Base-by-base conservation (phyloP, 208 protist genomes). In the Trypanosoma melophagium region DNA sequence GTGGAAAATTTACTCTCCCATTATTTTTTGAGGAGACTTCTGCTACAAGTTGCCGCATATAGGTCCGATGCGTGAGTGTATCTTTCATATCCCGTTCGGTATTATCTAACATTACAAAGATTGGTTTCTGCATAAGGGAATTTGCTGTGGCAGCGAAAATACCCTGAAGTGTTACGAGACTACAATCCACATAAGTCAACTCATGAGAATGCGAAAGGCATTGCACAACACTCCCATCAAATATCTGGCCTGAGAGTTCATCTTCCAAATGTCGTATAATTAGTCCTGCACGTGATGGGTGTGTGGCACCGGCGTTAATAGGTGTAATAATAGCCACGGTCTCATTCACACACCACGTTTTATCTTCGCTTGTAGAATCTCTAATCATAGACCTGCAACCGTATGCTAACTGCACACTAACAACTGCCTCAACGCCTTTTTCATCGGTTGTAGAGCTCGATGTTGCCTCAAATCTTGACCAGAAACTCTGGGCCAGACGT, bases 201-300 rank as follows among this genome's bases (percentile, higher is more conserved):
- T 3, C 13, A 47, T 31, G 17, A 38, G 35, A 41, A 28, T 51
- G 65, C 14, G 77, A 77, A 44, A 79, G 45, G 55, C 82, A 89
- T 54, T 80, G 67, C 17, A 92, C 67, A 42, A 87, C 73, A 67
- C 80, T 87, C 14, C 82, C 82, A 64, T 92, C 86, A 62, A 92
- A 92, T 16, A 89, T 63, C 41, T 76, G 77, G 5, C 86, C 86
- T 31, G 76, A 87, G 41, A 92, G 60, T 7, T 71, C 58, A 44
- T 92, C 86, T 61, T 80, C 72, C 63, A 92, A 71, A 54, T 92
- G 82, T 44, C 70, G 57, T 21, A 87, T 80, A 19, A 92, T 63
- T 22, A 92, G 65, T 55, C 41, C 47, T 12, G 71, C 54, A 28
- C 86, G 76, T 16, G 65, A 66, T 17, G 69, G 64, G 14, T 64